phyloP scores from a whole-genome alignment of 257 asterid genomes.

The Solanum bukasovii region DNA sequence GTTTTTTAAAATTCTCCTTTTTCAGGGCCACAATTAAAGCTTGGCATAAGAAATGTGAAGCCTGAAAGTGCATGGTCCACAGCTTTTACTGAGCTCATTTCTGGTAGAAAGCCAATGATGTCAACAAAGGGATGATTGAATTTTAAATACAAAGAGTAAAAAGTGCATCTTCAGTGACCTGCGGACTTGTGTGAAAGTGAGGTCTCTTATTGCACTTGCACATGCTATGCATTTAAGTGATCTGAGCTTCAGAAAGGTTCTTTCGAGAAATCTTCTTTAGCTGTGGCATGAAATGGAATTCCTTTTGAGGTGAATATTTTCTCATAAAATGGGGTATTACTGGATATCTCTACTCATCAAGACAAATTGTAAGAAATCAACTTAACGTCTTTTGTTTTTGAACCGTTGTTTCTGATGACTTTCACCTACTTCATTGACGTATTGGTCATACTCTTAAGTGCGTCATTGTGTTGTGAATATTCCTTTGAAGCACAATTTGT shows the following conservation, averaged over 20 bases:
- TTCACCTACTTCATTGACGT: not conserved
- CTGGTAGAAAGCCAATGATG: not conserved
- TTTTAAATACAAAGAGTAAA: not conserved
- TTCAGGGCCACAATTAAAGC: conserved; percentile 13
- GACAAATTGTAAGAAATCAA: not conserved
- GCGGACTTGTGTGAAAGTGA: not conserved
- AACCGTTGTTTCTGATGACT: not conserved
- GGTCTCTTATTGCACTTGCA: conserved; percentile 22
- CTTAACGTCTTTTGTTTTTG: not conserved
- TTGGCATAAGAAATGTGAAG: not conserved
- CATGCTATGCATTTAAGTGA: conserved; percentile 30
- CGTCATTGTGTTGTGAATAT: not conserved
- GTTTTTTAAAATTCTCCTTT: not conserved
- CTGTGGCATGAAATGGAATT: not conserved
- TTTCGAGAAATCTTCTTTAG: not conserved
- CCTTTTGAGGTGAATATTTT: not conserved
- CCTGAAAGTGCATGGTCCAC: conserved; percentile 21
- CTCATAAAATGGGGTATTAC: not conserved
- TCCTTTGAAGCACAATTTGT: not conserved
- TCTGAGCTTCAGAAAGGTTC: not conserved
- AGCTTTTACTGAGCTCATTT: conserved; percentile 14
- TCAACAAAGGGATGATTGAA: conserved; percentile 16
- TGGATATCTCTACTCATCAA: not conserved
- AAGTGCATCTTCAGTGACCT: not conserved
- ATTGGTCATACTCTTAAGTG: not conserved